Conservation (phyloP, 108 stramenopile species). For the Cyclotella choctawhatcheeana region DNA sequence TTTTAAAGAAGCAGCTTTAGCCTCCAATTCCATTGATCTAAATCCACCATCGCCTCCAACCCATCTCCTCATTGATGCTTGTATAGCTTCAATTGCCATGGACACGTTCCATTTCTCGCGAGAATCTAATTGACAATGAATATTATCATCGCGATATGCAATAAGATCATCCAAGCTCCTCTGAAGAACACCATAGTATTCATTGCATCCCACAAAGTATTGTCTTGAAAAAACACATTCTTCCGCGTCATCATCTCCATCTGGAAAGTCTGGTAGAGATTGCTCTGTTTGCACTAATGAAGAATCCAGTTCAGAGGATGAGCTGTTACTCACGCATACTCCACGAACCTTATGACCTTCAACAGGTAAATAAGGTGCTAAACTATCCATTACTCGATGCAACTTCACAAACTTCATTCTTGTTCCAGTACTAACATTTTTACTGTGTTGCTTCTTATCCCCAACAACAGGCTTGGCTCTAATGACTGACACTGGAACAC, state of each 20-base stretch:
- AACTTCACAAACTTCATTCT: conserved; percentile 67
- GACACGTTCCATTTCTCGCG: conserved; percentile 39
- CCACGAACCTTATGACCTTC: conserved; percentile 24
- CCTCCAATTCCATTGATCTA: conserved; percentile 24
- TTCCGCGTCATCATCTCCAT: conserved; percentile 47
- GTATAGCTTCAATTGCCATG: conserved; percentile 43
- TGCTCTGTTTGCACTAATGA: no score
- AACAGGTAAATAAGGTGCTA: conserved; percentile 70
- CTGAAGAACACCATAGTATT: conserved; percentile 30
- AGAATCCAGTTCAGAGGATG: no score
- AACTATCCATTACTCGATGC: conserved; percentile 56
- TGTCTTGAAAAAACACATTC: conserved; percentile 44
- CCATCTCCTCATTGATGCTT: conserved; percentile 43
- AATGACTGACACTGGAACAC: conserved; percentile 44
- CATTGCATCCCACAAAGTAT: conserved; percentile 33
- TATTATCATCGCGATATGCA: conserved; percentile 22
- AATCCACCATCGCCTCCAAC: conserved; percentile 38
- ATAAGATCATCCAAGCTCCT: conserved; percentile 28
- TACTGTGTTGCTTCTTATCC: neutral
- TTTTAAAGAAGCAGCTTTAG: conserved; percentile 1
- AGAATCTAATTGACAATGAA: conserved; percentile 37
- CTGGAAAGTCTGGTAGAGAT: conserved; percentile 28
- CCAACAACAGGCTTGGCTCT: neutral
- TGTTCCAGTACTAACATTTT: conserved; percentile 11
- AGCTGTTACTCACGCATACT: no score